These are phyloP conservation scores for Baorangia bicolor DNA, from an alignment of 768 basidiomycete genomes.

Conservation along the genomic window DNA sequence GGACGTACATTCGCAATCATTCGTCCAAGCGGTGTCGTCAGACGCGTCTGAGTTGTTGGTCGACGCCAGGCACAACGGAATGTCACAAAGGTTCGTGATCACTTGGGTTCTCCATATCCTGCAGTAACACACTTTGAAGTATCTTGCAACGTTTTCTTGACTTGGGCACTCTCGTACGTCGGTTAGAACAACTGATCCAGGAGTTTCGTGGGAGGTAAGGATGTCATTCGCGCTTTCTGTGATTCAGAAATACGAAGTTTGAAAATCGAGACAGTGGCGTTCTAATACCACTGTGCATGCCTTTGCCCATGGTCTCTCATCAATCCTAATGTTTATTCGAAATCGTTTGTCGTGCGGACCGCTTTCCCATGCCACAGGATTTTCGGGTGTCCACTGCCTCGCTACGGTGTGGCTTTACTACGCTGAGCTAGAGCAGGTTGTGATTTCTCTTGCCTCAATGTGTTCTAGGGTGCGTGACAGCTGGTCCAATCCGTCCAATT, in stretches of 20 bases:
- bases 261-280: constrained; percentile 38
- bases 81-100: constrained; percentile 53
- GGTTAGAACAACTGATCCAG: constrained; percentile 56
- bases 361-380: constrained; percentile 30
- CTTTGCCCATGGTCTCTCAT: constrained; percentile 63
- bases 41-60: constrained; percentile 42
- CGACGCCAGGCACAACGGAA: constrained; percentile 54
- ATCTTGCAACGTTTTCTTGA: constrained; percentile 59
- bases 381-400: constrained; percentile 27
- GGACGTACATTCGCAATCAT: constrained; percentile 55
- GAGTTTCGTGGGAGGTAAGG: constrained; percentile 50
- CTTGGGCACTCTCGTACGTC: constrained; percentile 66
- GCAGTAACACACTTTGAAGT: constrained; percentile 35
- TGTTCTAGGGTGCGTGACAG: constrained; percentile 54
- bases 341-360: constrained; percentile 41
- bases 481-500: neutral
- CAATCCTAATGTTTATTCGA: constrained; percentile 52
- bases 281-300: constrained; percentile 61
- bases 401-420: constrained; percentile 52
- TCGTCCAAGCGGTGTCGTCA: constrained; percentile 45
- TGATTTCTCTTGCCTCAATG: constrained; percentile 53
- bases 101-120: neutral
- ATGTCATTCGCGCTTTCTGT: neutral
- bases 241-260: constrained; percentile 4
- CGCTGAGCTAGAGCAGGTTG: constrained; percentile 45